A percentile compares a stretch with the other conserved stretches of the same genome.
These are phyloP conservation scores for Xylaria sp. DNA, from an alignment of 2,329 filamentous ascomycete genomes.

Conservation along the genomic window DNA sequence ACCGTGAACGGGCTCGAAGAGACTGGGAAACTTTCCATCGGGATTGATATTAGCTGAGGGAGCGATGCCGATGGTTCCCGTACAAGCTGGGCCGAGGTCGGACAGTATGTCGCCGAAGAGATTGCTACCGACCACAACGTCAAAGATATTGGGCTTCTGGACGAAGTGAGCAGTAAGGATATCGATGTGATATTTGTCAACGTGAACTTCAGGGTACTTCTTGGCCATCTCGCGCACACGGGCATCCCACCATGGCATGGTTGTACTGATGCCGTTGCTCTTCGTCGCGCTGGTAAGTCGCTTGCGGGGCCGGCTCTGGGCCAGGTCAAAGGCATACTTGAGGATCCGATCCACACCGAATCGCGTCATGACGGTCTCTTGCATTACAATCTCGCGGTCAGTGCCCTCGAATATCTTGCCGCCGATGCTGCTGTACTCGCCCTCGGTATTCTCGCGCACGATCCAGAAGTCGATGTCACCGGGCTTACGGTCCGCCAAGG, in stretches of 20 bases:
- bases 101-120: constrained; percentile 60
- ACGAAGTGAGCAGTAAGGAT: constrained; percentile 68
- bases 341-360: constrained; percentile 63
- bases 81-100: constrained; percentile 63
- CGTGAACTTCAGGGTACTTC: constrained; percentile 60
- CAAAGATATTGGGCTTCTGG: constrained; percentile 57
- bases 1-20: constrained; percentile 70
- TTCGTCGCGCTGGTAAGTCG: constrained; percentile 69
- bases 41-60: constrained; percentile 69
- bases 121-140: constrained; percentile 67
- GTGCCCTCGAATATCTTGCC: constrained; percentile 63
- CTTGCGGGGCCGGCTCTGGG: constrained; percentile 59
- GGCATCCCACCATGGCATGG: constrained; percentile 70
- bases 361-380: constrained; percentile 66
- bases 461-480: constrained; percentile 70
- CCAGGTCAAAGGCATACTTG: constrained; percentile 65
- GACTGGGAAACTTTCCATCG: constrained; percentile 61
- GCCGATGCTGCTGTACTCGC: constrained; percentile 67
- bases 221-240: constrained; percentile 57
- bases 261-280: constrained; percentile 66
- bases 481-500: constrained; percentile 53
- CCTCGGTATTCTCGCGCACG: constrained; percentile 68
- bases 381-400: constrained; percentile 63
- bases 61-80: constrained; percentile 70
- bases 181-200: constrained; percentile 69